These are phyloP conservation scores for Globisporangium paddicum DNA, from an alignment of 352 stramenopile species.

Conservation along the genomic window DNA sequence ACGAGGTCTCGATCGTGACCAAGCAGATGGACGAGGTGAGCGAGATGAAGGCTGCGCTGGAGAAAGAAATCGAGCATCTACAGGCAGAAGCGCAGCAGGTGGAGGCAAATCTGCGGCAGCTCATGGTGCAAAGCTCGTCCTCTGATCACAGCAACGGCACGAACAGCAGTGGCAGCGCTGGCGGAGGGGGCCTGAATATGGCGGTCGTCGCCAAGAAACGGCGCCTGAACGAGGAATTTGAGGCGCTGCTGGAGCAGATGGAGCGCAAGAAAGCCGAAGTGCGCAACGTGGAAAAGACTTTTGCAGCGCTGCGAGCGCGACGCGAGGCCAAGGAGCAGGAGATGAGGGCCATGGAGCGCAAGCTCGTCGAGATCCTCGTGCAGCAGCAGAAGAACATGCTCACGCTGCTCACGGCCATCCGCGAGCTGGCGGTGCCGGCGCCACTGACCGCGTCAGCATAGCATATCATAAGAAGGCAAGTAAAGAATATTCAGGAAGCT, in stretches of 20 bases:
- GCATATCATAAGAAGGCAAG: not conserved
- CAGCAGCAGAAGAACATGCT: constrained; percentile 83
- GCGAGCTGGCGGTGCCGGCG: constrained; percentile 24
- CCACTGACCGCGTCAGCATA: not conserved
- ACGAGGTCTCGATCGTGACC: constrained; percentile 64
- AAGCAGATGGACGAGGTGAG: constrained; percentile 77
- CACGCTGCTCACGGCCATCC: constrained; percentile 33
- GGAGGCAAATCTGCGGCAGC: constrained; percentile 48
- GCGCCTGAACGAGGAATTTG: constrained; percentile 79
- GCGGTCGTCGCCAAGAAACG: constrained; percentile 69
- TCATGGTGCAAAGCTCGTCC: constrained; percentile 44
- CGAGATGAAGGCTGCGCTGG: constrained; percentile 48
- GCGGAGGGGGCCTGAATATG: constrained; percentile 43
- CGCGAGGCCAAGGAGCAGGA: constrained; percentile 72
- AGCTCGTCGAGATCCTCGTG: constrained; percentile 81
- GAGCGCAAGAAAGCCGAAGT: constrained; percentile 66
- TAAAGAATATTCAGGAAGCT: not conserved
- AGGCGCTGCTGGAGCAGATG: constrained; percentile 63
- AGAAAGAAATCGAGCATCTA: constrained; percentile 53
- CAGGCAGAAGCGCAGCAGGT: constrained; percentile 54
- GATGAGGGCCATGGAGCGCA: constrained; percentile 71
- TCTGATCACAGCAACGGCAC: not conserved
- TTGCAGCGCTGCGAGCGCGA: constrained; percentile 40
- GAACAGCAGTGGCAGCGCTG: not conserved
- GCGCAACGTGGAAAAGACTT: constrained; percentile 56